Evolutionary conservation across 2,329 filamentous ascomycete species (phyloP), one percentile per base, ranked within the genome.

Genomic region (Knoxdaviesia proteae): DNA sequence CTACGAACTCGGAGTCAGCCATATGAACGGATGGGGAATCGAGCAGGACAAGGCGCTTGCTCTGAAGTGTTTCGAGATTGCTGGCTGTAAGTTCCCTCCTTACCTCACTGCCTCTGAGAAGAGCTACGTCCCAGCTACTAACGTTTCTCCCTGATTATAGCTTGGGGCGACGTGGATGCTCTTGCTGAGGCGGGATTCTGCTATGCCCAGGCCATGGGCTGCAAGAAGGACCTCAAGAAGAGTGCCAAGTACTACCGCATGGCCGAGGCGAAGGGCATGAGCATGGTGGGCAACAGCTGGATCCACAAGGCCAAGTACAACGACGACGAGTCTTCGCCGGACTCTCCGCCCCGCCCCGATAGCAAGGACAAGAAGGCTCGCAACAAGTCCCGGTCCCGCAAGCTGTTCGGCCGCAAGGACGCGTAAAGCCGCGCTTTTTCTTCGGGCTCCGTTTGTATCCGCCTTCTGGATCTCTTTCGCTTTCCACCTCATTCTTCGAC

Each of bases 231-330:
- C 55, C 65, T 94, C 55, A 94, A 86, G 65, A 94, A 87, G 62
- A 88, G 84, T 41, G 88, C 90, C 46, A 81, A 75, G 47, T 84
- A 90, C 53, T 96, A 96, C 58, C 78, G 90, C 29, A 70, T 79
- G 64, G 90, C 90, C 5, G 90, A 94, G 57, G 77, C 80, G 30
- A 90, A 90, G 61, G 90, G 90, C 6, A 87, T 94, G 68, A 93
- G 77, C 59, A 96, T 96, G 86, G 80, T 94, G 44, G 90, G 90
- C 44, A 96, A 96, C 58, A 94, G 86, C 66, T 98, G 90, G 88
- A 96, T 96, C 51, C 87, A 94, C 66, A 96, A 96, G 59, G 64
- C 84, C 45, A 96, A 96, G 56, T 96, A 96, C 57, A 74, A 79
- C 46, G 74, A 79, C 35, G 65, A 59, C 42, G 54, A 60, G 45